Evolutionary conservation across 2,329 filamentous ascomycete genomes (phyloP), one percentile per base, ranked within the genome.

Genomic region (Gnomoniopsis smithogilvyi): DNA sequence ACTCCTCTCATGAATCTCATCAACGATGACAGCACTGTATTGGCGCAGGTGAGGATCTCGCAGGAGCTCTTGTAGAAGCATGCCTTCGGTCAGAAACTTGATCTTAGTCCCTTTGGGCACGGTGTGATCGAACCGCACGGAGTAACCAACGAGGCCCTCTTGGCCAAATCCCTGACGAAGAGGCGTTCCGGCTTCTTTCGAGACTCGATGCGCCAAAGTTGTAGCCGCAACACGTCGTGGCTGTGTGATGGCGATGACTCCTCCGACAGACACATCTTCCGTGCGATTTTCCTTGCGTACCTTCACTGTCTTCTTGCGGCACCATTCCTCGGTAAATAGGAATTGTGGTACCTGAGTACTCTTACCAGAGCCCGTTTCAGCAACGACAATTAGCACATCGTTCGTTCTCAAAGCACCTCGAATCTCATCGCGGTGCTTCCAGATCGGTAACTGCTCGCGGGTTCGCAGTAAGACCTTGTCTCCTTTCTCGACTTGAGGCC

Each of bases 281-380:
- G 74, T 65, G 36, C 66, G 68, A 19, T 67, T 61, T 2, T 48
- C n/a, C 3, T 34, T 48, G 6, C 70, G 64, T 22, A 87, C 65
- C 52, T 76, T 82, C 49, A 85, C 80, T 59, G 74, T 84, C 59
- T 79, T 80, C 38, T 80, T 82, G 56, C 78, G 80, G 71, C 92
- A 96, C 92, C 93, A 98, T 7, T 84, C 75, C 68, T 97, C 90
- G 26, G 78, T 73, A 49, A 89, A 84, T 8, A 99, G 77, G 63
- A 96, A 97, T 68, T 98, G 95, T 0, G 95, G 94, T 0, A 97
- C 88, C 73, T 99, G 95, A 0, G 95, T 99, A 77, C 91, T 96
- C 76, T 99, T 99, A 70, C 95, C 95, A 15, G 91, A 96, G 71
- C 95, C 95, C 0, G 95, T 99, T 73, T 98, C 94, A 76, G 94